Conservation (phyloP, 345 rosid genomes). For the Salix suchowensis region DNA sequence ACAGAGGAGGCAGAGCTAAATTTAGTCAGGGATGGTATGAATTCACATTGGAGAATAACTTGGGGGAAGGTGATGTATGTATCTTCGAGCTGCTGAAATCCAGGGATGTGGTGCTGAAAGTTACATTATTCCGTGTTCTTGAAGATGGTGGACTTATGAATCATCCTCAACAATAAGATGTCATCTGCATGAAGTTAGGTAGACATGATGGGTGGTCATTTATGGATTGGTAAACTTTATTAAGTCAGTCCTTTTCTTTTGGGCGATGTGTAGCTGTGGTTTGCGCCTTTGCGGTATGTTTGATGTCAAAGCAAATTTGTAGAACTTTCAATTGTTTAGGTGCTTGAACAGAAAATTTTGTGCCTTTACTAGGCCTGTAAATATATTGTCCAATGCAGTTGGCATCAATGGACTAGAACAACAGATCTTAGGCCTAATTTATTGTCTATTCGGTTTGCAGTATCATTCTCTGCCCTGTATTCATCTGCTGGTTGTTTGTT, state of each 20-base stretch:
- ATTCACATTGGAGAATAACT: slow-evolving; percentile 67
- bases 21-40: slow-evolving; percentile 93
- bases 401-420: slow-evolving; percentile 11
- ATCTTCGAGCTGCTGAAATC: slow-evolving; percentile 66
- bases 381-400: slow-evolving; percentile 35
- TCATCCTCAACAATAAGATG: slow-evolving; percentile 11
- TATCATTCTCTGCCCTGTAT: background rate
- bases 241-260: slow-evolving; percentile 4
- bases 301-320: slow-evolving; percentile 24
- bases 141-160: slow-evolving; percentile 23
- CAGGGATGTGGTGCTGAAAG: slow-evolving; percentile 77
- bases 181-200: slow-evolving; percentile 15
- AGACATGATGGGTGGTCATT: slow-evolving; percentile 16
- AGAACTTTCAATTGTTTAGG: slow-evolving; percentile 22
- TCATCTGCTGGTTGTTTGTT: background rate
- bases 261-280: slow-evolving; percentile 19
- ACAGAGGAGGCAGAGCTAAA: slow-evolving; percentile 80
- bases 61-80: slow-evolving; percentile 91
- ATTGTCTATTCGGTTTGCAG: slow-evolving; percentile 1
- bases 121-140: slow-evolving; percentile 59
- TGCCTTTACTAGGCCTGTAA: slow-evolving; percentile 43
- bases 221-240: slow-evolving; percentile 15
- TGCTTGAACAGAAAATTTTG: slow-evolving; percentile 22
- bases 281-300: slow-evolving; percentile 1
- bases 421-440: slow-evolving; percentile 14